These are phyloP conservation scores for Termitomyces sp. DNA, from an alignment of 768 basidiomycete genomes.

Conservation along the genomic window DNA sequence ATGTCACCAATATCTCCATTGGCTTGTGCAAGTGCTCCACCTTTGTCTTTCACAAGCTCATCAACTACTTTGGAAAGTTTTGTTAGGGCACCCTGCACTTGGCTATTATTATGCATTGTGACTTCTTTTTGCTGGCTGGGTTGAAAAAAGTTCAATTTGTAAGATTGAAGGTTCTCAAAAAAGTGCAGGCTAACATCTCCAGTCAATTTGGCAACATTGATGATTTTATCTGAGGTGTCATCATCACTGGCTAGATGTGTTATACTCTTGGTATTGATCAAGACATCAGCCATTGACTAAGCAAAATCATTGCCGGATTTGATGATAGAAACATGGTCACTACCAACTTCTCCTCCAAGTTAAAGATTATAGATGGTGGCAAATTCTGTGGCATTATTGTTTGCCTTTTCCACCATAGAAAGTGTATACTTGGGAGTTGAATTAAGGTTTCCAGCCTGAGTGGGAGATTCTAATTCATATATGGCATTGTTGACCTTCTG, in stretches of 20 bases:
- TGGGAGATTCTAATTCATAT: constrained; percentile 96
- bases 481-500: constrained; percentile 96
- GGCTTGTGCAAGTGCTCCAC: constrained; percentile 60
- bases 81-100: constrained; percentile 73
- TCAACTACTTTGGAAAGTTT: constrained; percentile 90
- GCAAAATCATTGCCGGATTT: constrained; percentile 96
- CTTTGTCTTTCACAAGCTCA: constrained; percentile 73
- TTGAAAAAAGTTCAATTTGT: constrained; percentile 81
- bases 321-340: constrained; percentile 96
- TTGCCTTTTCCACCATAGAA: constrained; percentile 96
- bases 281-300: constrained; percentile 86
- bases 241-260: constrained; percentile 89
- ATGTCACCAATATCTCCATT: constrained; percentile 95
- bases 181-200: constrained; percentile 88
- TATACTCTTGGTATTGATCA: constrained; percentile 93
- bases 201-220: constrained; percentile 75
- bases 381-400: constrained; percentile 94
- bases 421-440: constrained; percentile 98
- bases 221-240: constrained; percentile 87
- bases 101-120: constrained; percentile 84
- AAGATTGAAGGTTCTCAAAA: constrained; percentile 95
- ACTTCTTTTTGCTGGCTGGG: constrained; percentile 76
- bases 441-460: constrained; percentile 89
- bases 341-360: constrained; percentile 80
- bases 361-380: constrained; percentile 92